Evolutionary conservation across 1,284 basidiomycete genomes (phyloP), one percentile per base, ranked within the genome.

Genomic region (Microbotryum silenes-acaulis): DNA sequence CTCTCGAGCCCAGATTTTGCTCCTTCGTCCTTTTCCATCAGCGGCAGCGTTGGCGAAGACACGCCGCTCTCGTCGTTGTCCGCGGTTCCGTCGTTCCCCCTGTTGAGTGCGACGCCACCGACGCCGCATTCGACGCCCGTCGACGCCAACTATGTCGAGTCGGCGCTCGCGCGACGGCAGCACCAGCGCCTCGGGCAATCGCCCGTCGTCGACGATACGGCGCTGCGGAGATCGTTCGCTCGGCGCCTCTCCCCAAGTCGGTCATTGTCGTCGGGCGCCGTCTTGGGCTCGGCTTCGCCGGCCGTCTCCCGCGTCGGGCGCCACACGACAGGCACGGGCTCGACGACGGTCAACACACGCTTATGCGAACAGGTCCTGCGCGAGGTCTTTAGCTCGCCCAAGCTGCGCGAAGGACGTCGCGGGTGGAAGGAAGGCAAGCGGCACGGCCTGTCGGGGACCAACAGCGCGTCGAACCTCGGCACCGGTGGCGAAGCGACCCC

Each of bases 331-430:
- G 92, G 92, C 4, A 88, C 85, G 1, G 92, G 92, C 1, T 90
- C 88, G 18, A 96, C 92, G 2, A 83, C 85, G 51, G 91, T 96
- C 60, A 96, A 97, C 75, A 90, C 87, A 49, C 88, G 84, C 74
- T 79, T 97, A 62, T 92, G 91, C 76, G 91, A 96, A 72, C 90
- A 93, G 68, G 89, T 97, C 51, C 92, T 97, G 74, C 87, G 84
- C 59, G 87, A 88, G 16, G 84, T 96, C 37, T 78, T 96, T 51
- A 67, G 60, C 33, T 68, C 64, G 42, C 72, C 72, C 14, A 72
- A 70, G 57, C 57, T 72, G 21, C 61, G 63, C n/a, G 61, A 64
- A 21, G 60, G 58, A 2, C 54, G 56, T 0, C 47, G 62, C 9
- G 60, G 56, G 8, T 68, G 64, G 67, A 66, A 66, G 45, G 60